Percentiles rank a stretch among this genome's conserved stretches.
phyloP scores from a whole-genome alignment of 495 filamentous ascomycete genomes.

The Stereocaulon alpinum region DNA sequence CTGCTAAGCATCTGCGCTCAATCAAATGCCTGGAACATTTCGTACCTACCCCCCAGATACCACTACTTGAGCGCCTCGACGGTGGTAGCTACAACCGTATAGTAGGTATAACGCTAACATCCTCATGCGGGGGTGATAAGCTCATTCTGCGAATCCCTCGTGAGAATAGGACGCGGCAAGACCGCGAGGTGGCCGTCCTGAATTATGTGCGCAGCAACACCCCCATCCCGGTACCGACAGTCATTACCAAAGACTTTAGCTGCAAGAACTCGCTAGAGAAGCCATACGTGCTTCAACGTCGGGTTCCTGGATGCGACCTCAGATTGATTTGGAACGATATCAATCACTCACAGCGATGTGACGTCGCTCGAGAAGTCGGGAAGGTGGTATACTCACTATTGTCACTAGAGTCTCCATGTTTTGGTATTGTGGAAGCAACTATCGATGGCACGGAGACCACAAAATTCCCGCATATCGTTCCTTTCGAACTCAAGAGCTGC shows the following conservation, averaged over 20 bases:
- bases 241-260: constrained; percentile 5
- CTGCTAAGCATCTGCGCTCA: not conserved
- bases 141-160: constrained; percentile 13
- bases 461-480: not conserved
- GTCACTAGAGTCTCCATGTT: not conserved
- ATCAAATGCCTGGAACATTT: not conserved
- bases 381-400: not conserved
- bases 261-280: constrained; percentile 12
- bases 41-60: not conserved
- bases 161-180: not conserved
- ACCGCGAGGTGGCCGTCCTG: constrained; percentile 6
- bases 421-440: constrained; percentile 1
- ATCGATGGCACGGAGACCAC: not conserved
- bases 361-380: constrained; percentile 1
- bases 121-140: not conserved
- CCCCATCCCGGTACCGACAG: not conserved
- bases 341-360: constrained; percentile 11
- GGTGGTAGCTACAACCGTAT: constrained; percentile 17
- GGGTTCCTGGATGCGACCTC: constrained; percentile 11
- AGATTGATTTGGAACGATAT: constrained; percentile 2
- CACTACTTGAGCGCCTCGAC: constrained; percentile 7
- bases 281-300: constrained; percentile 13
- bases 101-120: constrained; percentile 1
- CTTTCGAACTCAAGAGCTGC: constrained; percentile 8
- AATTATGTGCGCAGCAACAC: constrained; percentile 7